Evolutionary conservation across 768 basidiomycete species (phyloP).

Genomic region (Mycena floridula): DNA sequence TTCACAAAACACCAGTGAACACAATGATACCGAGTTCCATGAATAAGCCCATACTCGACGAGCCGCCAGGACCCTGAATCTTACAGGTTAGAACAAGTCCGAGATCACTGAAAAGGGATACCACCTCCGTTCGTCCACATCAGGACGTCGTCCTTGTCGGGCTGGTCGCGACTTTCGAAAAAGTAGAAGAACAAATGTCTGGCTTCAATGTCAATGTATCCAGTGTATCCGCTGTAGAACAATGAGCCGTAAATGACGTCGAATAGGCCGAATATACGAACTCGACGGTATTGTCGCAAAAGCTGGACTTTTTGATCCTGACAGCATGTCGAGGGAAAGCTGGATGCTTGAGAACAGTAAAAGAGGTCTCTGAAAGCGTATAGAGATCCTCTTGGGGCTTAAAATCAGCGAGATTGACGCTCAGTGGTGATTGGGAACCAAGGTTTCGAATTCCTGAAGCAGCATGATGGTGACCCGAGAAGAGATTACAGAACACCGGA

Average conservation of each 20-base stretch:
- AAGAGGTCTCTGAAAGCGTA: constrained; percentile 21
- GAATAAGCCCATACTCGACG: constrained; percentile 36
- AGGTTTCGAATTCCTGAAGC: too few relatives aligned
- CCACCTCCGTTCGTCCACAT: constrained; percentile 54
- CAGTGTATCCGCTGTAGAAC: constrained; percentile 52
- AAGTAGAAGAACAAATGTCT: constrained; percentile 72
- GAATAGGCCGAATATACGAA: constrained; percentile 14
- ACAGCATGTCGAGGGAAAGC: constrained; percentile 36
- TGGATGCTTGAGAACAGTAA: constrained; percentile 35
- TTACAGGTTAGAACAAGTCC: too few relatives aligned
- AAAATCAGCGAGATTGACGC: too few relatives aligned
- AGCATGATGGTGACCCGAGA: too few relatives aligned
- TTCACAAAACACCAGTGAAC: not conserved
- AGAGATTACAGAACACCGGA: too few relatives aligned
- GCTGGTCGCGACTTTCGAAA: constrained; percentile 63
- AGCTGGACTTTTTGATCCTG: constrained; percentile 31
- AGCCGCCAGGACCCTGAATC: constrained; percentile 14
- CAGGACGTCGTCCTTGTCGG: constrained; percentile 55
- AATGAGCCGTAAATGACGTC: not conserved
- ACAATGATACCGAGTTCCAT: constrained; percentile 38
- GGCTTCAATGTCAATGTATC: too few relatives aligned
- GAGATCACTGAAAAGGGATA: too few relatives aligned
- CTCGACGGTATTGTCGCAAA: constrained; percentile 36
- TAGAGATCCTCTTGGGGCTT: too few relatives aligned
- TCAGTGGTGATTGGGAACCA: too few relatives aligned